Evolutionary conservation across 2,329 filamentous ascomycete genomes (phyloP).

Genomic region (Cadophora luteo-olivacea): DNA sequence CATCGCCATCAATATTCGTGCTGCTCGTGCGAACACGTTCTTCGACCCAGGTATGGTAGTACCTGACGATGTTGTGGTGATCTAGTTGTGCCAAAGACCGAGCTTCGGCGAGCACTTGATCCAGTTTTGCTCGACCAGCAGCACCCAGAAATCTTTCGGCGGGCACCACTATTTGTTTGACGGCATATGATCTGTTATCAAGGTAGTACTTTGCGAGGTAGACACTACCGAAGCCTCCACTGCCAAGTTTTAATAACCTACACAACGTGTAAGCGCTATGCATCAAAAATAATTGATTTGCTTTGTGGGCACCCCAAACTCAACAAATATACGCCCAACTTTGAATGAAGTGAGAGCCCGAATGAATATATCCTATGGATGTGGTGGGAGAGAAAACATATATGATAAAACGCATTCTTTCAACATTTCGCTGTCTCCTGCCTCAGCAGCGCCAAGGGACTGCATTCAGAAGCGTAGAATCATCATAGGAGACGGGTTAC

Average conservation of each 20-base stretch:
- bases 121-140: conserved; percentile 13
- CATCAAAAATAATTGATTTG: neutral
- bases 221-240: conserved; percentile 70
- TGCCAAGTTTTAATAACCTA: conserved; percentile 40
- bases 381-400: neutral
- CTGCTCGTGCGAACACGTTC: conserved; percentile 36
- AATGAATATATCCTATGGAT: neutral
- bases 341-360: neutral
- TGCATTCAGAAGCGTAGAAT: neutral
- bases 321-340: neutral
- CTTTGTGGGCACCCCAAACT: neutral
- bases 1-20: neutral
- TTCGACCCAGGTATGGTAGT: conserved; percentile 71
- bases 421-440: neutral
- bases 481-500: neutral
- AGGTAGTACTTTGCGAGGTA: conserved; percentile 66
- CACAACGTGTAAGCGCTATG: neutral
- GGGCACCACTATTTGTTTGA: conserved; percentile 69
- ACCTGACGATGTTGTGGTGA: conserved; percentile 71
- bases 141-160: conserved; percentile 27
- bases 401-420: neutral
- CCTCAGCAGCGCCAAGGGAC: neutral
- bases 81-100: conserved; percentile 66
- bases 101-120: conserved; percentile 53
- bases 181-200: conserved; percentile 66